Evolutionary conservation across 352 stramenopile species (phyloP), one percentile per base, ranked within the genome.

Genomic region (Phytophthora cajani): DNA sequence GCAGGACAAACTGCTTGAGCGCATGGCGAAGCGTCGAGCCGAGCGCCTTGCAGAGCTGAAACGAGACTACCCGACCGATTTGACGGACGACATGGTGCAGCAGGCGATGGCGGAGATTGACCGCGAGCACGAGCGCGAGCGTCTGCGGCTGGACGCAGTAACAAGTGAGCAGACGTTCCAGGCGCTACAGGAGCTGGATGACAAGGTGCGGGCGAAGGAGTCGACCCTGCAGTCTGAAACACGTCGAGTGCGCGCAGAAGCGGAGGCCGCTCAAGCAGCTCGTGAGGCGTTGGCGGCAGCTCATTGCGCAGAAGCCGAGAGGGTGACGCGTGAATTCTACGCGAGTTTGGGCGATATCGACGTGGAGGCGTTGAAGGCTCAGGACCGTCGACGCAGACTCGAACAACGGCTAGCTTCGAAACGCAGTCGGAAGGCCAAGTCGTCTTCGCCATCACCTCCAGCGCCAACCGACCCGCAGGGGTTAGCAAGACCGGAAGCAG

Each of bases 1-100:
- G n/a, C 67, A 75, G 62, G 70, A 79, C 40, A 85, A 82, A 55
- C 42, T 85, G 16, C 27, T 72, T 14, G 78, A 81, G 25, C 58
- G 72, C 2, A 64, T 72, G 25, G 69, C 62, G 6, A 77, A 61
- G 33, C 57, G 68, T 16, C 61, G 73, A 30, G 54, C 51, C 0
- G 68, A 71, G 32, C 42, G 56, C 30, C 52, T 72, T 40, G 51
- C 38, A 0, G 67, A 75, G 9, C 17, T 76, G 25, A 69, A 75
- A 23, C 50, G 30, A 56, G 52, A 65, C 2, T 38, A 68, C 16
- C n/a, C 38, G 27, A 63, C 52, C 10, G 44, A 51, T 58, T 10
- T 62, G 3, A 25, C 59, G 1, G 58, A 75, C 25, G 47, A 61
- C 57, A 19, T 58, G 7, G 27, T 64, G 1, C 54, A 74, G 1